phyloP scores from a whole-genome alignment of 1,284 basidiomycete species.

The Ceratobasidium sp. region DNA sequence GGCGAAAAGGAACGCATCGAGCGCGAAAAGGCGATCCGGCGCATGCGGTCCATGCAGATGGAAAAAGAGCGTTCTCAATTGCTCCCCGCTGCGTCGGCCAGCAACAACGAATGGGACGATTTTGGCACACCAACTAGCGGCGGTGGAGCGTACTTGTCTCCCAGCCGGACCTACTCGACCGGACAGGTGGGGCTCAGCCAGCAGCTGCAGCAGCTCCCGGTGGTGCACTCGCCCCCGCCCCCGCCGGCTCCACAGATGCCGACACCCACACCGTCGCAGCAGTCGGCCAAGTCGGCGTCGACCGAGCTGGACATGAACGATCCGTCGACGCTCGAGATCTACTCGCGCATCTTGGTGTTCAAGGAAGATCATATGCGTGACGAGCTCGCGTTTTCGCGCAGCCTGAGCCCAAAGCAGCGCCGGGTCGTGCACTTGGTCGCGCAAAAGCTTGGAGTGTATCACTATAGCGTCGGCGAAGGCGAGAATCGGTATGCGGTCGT shows the following conservation, averaged over 20 bases:
- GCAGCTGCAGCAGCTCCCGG: slow-evolving; percentile 68
- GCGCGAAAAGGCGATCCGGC: slow-evolving; percentile 97
- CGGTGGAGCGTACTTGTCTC: slow-evolving; percentile 64
- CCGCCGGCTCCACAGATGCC: slow-evolving; percentile 66
- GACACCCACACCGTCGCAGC: slow-evolving; percentile 60
- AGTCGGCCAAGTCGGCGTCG: slow-evolving; percentile 52
- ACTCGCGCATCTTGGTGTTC: slow-evolving; percentile 96
- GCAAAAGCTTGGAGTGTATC: slow-evolving; percentile 94
- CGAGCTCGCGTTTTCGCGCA: slow-evolving; percentile 94
- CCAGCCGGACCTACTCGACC: slow-evolving; percentile 44
- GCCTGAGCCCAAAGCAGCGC: slow-evolving; percentile 86
- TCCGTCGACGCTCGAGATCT: slow-evolving; percentile 94
- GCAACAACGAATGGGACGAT: slow-evolving; percentile 64
- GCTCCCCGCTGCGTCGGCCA: slow-evolving; percentile 56
- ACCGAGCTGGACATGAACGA: slow-evolving; percentile 95
- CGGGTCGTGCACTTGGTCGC: slow-evolving; percentile 96
- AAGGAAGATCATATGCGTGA: slow-evolving; percentile 99
- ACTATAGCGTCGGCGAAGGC: slow-evolving; percentile 93
- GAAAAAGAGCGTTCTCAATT: slow-evolving; percentile 76
- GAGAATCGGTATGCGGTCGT: slow-evolving; percentile 95
- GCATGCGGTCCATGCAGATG: slow-evolving; percentile 97
- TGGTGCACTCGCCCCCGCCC: slow-evolving; percentile 70
- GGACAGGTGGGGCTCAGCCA: slow-evolving; percentile 52
- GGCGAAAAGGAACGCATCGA: slow-evolving; percentile 99
- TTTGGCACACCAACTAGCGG: slow-evolving; percentile 61